Evolutionary conservation across 768 basidiomycete genomes (phyloP), one percentile per base, ranked within the genome.

Genomic region (Trametes coccinea): DNA sequence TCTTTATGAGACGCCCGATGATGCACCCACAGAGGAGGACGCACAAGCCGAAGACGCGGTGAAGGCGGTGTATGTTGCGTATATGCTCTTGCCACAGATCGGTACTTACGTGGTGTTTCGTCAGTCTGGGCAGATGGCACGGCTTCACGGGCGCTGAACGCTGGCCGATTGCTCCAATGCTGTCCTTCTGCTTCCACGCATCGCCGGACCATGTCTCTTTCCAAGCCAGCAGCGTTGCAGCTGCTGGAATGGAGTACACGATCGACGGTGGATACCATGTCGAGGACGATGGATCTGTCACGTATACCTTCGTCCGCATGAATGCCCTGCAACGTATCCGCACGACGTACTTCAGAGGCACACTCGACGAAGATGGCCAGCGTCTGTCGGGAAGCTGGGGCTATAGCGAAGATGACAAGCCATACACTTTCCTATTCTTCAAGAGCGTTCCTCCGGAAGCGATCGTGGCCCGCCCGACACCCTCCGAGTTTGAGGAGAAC

Each of bases 361-460:
- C 48, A 14, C 65, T 71, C 16, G 60, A 54, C 17, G 58, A 67
- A 9, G 45, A 67, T 14, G 59, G 65, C 2, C 60, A 66, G 4
- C 66, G 65, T 14, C 67, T 73, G 2, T 69, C 61, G 10, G 75
- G 69, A 14, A 67, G 46, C 7, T 73, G 72, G 73, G 74, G 66
- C n/a, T 58, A 67, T 58, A 5, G 59, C 61, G 61, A 63, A 56
- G 60, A 56, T 29, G 37, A 50, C 5, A 62, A 62, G 10, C 65
- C 66, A 0, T 69, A 66, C n/a, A 51, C 52, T 44, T 74, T 75
- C 62, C 52, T 73, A 1, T 49, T 49, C 5, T 70, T 71, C 60
- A 72, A 72, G 59, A 66, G 70, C 5, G 60, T 70, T 10, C 48
- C 70, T 9, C 68, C 72, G 0, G 70, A 73, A 14, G 39, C 67